These are phyloP conservation scores for Gynochthodes officinalis DNA, from an alignment of 257 asterid species.

Conservation along the genomic window DNA sequence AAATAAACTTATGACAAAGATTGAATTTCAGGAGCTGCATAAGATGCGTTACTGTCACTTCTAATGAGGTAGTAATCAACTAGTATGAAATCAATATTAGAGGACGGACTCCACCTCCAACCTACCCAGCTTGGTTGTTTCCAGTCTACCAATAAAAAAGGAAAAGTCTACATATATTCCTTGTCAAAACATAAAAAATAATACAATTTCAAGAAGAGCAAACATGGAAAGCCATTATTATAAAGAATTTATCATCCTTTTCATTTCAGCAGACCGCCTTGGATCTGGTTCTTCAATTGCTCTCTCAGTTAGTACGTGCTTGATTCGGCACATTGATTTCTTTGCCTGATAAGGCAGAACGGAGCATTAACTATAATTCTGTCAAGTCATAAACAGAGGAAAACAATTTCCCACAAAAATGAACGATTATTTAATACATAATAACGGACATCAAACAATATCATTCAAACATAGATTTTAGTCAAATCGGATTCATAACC, in stretches of 20 bases:
- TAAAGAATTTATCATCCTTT: constrained; percentile 79
- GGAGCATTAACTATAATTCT: neutral
- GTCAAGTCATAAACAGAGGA: neutral
- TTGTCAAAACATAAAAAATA: neutral
- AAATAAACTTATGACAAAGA: neutral
- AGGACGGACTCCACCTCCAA: neutral
- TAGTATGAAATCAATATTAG: no score
- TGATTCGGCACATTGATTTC: constrained; percentile 90
- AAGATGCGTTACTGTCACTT: neutral
- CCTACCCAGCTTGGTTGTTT: neutral
- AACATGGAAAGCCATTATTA: constrained; percentile 20
- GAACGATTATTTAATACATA: neutral
- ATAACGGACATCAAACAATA: neutral
- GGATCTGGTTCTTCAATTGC: constrained; percentile 92
- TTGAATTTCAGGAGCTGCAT: neutral
- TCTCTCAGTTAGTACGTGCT: constrained; percentile 94
- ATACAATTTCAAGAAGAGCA: neutral
- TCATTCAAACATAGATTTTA: neutral
- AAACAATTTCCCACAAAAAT: neutral
- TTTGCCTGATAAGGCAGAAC: constrained; percentile 52
- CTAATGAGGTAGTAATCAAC: neutral
- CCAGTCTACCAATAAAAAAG: neutral
- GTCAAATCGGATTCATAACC: neutral
- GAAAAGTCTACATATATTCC: neutral
- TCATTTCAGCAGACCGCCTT: constrained; percentile 88